Evolutionary conservation across 331 rosid genomes (phyloP), one percentile per base, ranked within the genome.

Genomic region (Malus hybrid): DNA sequence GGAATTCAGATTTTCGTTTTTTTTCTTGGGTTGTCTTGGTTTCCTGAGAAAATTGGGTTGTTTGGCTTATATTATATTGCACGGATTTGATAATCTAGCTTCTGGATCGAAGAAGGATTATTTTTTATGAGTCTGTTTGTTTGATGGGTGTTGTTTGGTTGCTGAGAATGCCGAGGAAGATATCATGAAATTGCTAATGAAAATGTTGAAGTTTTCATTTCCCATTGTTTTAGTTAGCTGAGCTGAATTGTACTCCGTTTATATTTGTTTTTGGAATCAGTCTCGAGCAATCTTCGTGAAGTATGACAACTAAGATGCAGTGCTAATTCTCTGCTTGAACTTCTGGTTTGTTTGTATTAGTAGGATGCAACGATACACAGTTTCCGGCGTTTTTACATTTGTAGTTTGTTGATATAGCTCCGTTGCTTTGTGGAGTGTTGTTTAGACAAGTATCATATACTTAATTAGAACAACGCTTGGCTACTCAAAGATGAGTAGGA

Each of bases 71-170:
- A 6, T 61, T 55, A 31, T 59, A 24, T 60, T 34, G 4, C 22
- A 28, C 39, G 28, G 74, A 55, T 79, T 66, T 36, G 69, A 19
- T 28, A 28, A n/a, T 73, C 44, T 10, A 20, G 48, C 48, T 12
- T 56, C 48, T 42, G 64, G 78, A 73, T 79, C 81, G 59, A 42
- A 29, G 65, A 71, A 7, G 31, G 63, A 22, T 2, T 24, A 10
- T 42, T 13, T 22, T 78, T 24, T 52, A 39, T 28, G 0, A 39
- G 36, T 3, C 61, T 72, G 56, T 28, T 57, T 72, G 69, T 39
- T 73, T 73, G 68, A 15, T 60, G 55, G 36, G 46, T 57, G 22
- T 31, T 20, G 20, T 19, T 67, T 56, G 67, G 42, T 52, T 31
- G 29, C 13, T 10, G 59, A 18, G 61, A 76, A 76, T 67, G 34